Conservation (phyloP, 257 asterid genomes). For the Solanum habrochaites region DNA sequence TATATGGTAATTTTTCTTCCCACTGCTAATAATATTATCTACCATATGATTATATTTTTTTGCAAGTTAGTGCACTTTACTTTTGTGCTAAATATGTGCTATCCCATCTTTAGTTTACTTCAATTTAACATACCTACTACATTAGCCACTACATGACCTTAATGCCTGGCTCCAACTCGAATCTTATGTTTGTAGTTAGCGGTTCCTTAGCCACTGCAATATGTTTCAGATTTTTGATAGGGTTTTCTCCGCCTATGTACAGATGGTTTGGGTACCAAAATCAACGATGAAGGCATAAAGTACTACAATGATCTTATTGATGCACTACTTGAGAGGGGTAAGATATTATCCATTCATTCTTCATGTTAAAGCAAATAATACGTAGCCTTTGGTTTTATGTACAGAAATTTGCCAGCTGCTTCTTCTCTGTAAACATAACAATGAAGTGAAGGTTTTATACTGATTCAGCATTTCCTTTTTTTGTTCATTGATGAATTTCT, state of each 20-base stretch:
- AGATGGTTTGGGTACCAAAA: conserved; percentile 41
- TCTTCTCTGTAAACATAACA: background rate
- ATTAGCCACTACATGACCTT: background rate
- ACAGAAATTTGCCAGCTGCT: background rate
- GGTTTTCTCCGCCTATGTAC: conserved; percentile 6
- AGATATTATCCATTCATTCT: background rate
- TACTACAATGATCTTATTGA: conserved; percentile 36
- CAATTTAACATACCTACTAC: background rate
- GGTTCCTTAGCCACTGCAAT: background rate
- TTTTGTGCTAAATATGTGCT: background rate
- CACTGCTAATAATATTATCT: background rate
- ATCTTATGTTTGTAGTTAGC: background rate
- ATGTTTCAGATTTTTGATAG: background rate
- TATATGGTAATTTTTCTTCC: background rate
- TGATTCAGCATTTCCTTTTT: background rate
- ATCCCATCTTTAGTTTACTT: background rate
- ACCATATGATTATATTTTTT: background rate
- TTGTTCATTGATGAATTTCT: background rate
- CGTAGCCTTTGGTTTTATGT: background rate
- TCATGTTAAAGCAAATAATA: background rate
- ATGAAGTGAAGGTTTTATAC: background rate
- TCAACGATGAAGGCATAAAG: conserved; percentile 35
- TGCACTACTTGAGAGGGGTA: conserved; percentile 36
- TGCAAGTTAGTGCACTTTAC: background rate
- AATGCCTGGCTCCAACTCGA: background rate